These are phyloP conservation scores for Crithidia bombi DNA, from an alignment of 208 protist species.

Conservation along the genomic window DNA sequence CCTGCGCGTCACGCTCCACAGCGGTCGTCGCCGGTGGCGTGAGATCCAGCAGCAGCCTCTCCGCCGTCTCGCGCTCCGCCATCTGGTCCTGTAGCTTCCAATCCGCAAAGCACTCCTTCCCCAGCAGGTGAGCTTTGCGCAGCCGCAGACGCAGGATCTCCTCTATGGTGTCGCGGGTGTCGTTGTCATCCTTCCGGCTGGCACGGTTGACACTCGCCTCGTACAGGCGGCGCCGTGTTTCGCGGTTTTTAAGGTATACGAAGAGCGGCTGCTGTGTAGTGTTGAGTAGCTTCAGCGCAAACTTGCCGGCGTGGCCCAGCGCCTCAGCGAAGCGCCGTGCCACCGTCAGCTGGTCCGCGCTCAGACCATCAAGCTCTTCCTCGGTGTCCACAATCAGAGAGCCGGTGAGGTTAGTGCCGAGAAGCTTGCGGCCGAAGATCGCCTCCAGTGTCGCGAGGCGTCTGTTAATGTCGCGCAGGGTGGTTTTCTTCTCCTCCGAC, in stretches of 20 bases:
- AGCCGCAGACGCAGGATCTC: conserved; percentile 51
- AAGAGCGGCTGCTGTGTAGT: conserved; percentile 59
- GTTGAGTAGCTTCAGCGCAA: conserved; percentile 51
- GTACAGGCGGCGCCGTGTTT: conserved; percentile 44
- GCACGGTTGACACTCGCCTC: conserved; percentile 43
- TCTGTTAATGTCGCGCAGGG: conserved; percentile 44
- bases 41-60: conserved; percentile 43
- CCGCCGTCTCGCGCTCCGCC: conserved; percentile 40
- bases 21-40: conserved; percentile 24
- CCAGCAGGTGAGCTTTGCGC: conserved; percentile 50
- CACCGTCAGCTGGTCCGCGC: conserved; percentile 27
- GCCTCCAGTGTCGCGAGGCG: conserved; percentile 45
- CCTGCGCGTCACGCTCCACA: conserved; percentile 36
- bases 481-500: conserved; percentile 33
- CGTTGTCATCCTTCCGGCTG: conserved; percentile 31
- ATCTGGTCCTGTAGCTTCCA: conserved; percentile 63
- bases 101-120: conserved; percentile 56
- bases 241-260: conserved; percentile 30
- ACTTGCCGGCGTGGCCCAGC: conserved; percentile 40
- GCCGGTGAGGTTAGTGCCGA: conserved; percentile 31
- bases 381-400: conserved; percentile 39
- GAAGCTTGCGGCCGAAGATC: conserved; percentile 46
- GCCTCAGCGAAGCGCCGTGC: conserved; percentile 38
- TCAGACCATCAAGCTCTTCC: conserved; percentile 42
- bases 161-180: conserved; percentile 40